Evolutionary conservation across 768 basidiomycete species (phyloP).

Genomic region (Mrakia frigida): DNA sequence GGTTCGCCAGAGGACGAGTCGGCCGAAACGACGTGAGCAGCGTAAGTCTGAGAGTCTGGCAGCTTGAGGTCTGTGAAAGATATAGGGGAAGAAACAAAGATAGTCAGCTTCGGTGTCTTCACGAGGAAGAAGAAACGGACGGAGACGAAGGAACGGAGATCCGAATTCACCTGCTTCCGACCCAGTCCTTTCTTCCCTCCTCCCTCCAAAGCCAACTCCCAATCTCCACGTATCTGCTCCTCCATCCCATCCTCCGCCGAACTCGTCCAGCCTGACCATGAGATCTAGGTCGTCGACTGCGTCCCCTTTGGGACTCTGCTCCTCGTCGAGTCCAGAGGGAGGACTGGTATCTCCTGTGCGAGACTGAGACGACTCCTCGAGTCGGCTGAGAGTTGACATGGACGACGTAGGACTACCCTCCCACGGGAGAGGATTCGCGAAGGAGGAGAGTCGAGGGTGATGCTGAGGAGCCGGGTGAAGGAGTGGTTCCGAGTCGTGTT

Average conservation of each 20-base stretch:
- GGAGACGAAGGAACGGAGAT: not conserved
- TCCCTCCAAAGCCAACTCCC: not conserved
- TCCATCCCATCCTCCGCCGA: not conserved
- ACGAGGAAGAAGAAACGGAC: not conserved
- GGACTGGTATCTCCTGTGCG: not conserved
- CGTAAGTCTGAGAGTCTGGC: not conserved
- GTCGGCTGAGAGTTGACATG: conserved; percentile 4
- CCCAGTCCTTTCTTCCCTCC: not conserved
- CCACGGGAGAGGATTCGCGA: not conserved
- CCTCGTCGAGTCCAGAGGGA: not conserved
- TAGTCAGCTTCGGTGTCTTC: not conserved
- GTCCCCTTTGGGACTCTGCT: not conserved
- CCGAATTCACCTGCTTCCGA: not conserved
- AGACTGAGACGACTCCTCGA: not conserved
- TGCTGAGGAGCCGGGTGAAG: not conserved
- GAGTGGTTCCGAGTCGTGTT: not conserved
- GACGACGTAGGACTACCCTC: conserved; percentile 10
- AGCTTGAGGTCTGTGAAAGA: not conserved
- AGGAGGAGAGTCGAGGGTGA: conserved; percentile 1
- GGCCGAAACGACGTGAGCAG: conserved; percentile 5
- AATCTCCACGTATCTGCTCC: conserved; percentile 2
- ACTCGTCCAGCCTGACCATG: not conserved
- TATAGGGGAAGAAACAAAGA: not conserved
- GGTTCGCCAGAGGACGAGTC: not conserved
- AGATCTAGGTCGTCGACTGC: not conserved